A percentile compares a stretch with the other conserved stretches of the same genome.
Conservation (phyloP, 2,329 filamentous ascomycete species). For the Acarospora socialis region DNA sequence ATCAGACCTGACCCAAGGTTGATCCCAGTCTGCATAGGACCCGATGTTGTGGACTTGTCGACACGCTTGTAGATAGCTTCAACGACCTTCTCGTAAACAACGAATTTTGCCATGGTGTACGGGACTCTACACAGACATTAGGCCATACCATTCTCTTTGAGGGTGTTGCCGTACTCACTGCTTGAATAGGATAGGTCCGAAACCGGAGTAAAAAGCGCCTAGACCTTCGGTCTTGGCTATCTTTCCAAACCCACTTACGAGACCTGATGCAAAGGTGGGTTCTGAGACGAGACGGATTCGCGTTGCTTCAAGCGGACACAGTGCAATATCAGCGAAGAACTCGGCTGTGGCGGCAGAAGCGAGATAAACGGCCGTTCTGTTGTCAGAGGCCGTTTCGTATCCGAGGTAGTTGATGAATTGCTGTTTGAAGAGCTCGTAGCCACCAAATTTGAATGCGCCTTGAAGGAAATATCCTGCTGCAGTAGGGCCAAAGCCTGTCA, state of each 20-base stretch:
- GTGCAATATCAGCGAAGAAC: slow-evolving; percentile 51
- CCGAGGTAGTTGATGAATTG: slow-evolving; percentile 70
- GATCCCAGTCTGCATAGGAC: slow-evolving; percentile 58
- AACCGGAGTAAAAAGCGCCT: slow-evolving; percentile 79
- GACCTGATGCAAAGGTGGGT: slow-evolving; percentile 69
- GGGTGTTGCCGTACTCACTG: slow-evolving; percentile 39
- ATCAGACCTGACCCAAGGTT: slow-evolving; percentile 78
- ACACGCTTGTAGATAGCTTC: slow-evolving; percentile 54
- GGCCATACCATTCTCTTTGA: slow-evolving; percentile 1
- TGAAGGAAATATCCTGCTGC: slow-evolving; percentile 87
- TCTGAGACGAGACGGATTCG: slow-evolving; percentile 86
- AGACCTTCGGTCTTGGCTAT: slow-evolving; percentile 71
- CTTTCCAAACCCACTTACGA: slow-evolving; percentile 67
- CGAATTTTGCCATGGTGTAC: slow-evolving; percentile 93
- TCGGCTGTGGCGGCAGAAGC: slow-evolving; percentile 47
- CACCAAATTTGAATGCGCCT: slow-evolving; percentile 85
- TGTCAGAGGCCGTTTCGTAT: slow-evolving; percentile 60
- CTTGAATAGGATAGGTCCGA: slow-evolving; percentile 77
- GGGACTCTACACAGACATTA: slow-evolving; percentile 47
- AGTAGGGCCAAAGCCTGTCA: slow-evolving; percentile 76
- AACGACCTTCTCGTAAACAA: slow-evolving; percentile 79
- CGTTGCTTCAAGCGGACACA: slow-evolving; percentile 84
- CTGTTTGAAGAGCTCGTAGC: slow-evolving; percentile 95
- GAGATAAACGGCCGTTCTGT: slow-evolving; percentile 71
- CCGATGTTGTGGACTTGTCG: slow-evolving; percentile 57